A percentile compares a stretch with the other conserved stretches of the same genome.
phyloP scores from a whole-genome alignment of 2,329 filamentous ascomycete genomes.

The Cladosporium austrohemisphaericum region DNA sequence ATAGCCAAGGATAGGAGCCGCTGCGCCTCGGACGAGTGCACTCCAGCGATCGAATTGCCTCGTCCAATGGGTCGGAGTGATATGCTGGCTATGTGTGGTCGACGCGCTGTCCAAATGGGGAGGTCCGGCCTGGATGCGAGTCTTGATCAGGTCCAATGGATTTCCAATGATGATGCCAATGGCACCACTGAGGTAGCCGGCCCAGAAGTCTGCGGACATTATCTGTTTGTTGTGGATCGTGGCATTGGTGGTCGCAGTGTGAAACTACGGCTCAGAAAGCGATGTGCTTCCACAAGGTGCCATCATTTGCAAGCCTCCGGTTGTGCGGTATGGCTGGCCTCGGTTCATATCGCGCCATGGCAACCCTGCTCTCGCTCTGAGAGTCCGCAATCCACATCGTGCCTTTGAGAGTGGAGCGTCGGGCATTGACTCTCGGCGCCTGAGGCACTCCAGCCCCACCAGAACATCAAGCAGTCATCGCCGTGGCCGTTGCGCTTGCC shows the following conservation, averaged over 20 bases:
- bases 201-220: slow-evolving; percentile 91
- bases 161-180: slow-evolving; percentile 86
- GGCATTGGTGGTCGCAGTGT: neutral
- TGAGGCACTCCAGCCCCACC: no score
- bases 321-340: neutral
- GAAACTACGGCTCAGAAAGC: neutral
- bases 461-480: no score
- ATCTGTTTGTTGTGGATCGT: neutral
- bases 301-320: neutral
- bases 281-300: neutral
- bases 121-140: slow-evolving; percentile 68
- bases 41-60: slow-evolving; percentile 21
- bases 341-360: neutral
- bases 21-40: slow-evolving; percentile 56
- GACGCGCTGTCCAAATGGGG: slow-evolving; percentile 17
- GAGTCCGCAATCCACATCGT: no score
- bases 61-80: slow-evolving; percentile 17
- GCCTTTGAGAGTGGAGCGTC: no score
- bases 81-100: slow-evolving; percentile 3
- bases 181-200: slow-evolving; percentile 83
- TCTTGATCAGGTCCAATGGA: slow-evolving; percentile 67
- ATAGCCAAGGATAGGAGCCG: slow-evolving; percentile 83
- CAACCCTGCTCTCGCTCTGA: no score
- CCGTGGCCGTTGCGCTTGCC: no score
- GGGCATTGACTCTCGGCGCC: no score